phyloP scores from a whole-genome alignment of 2,329 filamentous ascomycete genomes.

The Colletotrichum lentis region DNA sequence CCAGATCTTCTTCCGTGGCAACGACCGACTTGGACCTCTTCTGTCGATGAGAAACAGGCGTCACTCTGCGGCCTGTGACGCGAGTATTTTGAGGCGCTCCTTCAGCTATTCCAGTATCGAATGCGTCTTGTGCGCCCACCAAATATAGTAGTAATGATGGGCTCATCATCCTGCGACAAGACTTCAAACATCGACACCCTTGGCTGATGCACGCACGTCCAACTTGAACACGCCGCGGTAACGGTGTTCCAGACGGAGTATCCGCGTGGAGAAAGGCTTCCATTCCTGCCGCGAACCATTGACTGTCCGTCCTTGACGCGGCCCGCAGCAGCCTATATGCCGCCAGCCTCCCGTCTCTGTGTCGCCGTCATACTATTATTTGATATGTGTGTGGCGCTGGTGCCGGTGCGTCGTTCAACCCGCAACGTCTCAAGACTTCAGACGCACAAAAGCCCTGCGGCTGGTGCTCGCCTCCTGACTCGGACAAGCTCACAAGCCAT shows the following conservation, averaged over 20 bases:
- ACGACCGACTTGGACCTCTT: background rate
- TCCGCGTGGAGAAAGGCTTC: conserved; percentile 21
- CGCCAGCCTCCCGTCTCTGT: conserved; percentile 2
- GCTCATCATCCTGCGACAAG: conserved; percentile 37
- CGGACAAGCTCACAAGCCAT: background rate
- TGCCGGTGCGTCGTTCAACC: conserved; percentile 24
- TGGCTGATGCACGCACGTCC: conserved; percentile 29
- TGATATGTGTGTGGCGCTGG: conserved; percentile 27
- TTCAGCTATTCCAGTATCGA: conserved; percentile 8
- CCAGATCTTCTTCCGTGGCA: background rate
- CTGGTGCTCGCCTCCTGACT: conserved; percentile 11
- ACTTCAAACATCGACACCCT: conserved; percentile 34
- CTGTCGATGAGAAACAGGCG: conserved; percentile 10
- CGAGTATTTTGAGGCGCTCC: conserved; percentile 2
- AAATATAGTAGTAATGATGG: conserved; percentile 8
- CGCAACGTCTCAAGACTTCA: conserved; percentile 8
- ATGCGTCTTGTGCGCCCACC: background rate
- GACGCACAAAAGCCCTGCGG: background rate
- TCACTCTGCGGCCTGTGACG: conserved; percentile 17
- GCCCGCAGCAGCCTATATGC: conserved; percentile 15
- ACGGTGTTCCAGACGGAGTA: background rate
- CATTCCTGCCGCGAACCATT: conserved; percentile 13
- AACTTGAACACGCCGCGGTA: conserved; percentile 1
- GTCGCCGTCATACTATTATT: background rate
- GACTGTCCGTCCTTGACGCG: background rate